Percentiles rank a stretch among this genome's conserved stretches.
phyloP scores from a whole-genome alignment of 192 early-diverging fungal genomes.

The Coemansia javaensis region DNA sequence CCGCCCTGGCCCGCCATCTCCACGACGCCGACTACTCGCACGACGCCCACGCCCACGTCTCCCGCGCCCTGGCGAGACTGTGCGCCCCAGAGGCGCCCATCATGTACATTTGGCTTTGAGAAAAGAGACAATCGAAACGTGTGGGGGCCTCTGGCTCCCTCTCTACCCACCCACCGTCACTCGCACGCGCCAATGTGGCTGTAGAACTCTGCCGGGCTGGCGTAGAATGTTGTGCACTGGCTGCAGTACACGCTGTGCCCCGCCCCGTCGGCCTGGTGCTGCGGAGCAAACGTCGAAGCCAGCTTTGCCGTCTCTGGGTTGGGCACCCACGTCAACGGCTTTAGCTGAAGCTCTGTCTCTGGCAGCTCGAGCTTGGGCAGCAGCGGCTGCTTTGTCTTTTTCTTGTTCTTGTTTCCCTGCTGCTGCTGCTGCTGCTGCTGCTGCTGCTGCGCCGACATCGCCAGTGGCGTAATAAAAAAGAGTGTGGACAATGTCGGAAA shows the following conservation, averaged over 20 bases:
- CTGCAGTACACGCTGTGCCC: constrained; percentile 27
- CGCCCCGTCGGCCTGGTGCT: too few relatives aligned
- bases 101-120: background rate
- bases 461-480: too few relatives aligned
- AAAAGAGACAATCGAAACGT: background rate
- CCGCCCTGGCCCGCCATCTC: constrained; percentile 6
- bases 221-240: constrained; percentile 35
- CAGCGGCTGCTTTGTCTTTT: too few relatives aligned
- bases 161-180: too few relatives aligned
- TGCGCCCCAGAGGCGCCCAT: too few relatives aligned
- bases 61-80: too few relatives aligned
- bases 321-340: constrained; percentile 19
- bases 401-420: too few relatives aligned
- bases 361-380: constrained; percentile 2
- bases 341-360: background rate
- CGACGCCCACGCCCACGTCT: background rate
- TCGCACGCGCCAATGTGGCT: constrained; percentile 20
- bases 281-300: constrained; percentile 12
- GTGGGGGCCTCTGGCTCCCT: too few relatives aligned
- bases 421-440: too few relatives aligned
- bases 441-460: too few relatives aligned
- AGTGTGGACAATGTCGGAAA: too few relatives aligned
- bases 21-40: constrained; percentile 8
- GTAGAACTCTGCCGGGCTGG: constrained; percentile 12
- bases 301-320: constrained; percentile 34